A percentile compares a stretch with the other conserved stretches of the same genome.
Evolutionary conservation across 2,329 filamentous ascomycete species (phyloP).

Genomic region (Diaporthe caulivora): DNA sequence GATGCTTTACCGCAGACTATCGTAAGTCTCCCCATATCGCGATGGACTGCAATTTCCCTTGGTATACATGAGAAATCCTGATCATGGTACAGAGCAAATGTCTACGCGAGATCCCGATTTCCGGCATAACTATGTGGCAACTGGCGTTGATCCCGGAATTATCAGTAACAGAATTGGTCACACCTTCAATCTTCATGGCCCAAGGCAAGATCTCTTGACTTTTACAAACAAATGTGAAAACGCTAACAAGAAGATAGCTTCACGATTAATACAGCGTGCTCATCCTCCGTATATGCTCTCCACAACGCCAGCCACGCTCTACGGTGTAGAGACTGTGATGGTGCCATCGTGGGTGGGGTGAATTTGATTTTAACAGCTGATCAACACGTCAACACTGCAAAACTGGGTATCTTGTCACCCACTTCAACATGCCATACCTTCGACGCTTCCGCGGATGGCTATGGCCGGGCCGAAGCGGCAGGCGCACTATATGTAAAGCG

Average conservation of each 20-base stretch:
- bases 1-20: slow-evolving; percentile 42
- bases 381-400: slow-evolving; percentile 46
- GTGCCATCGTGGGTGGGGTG: slow-evolving; percentile 46
- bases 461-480: slow-evolving; percentile 57
- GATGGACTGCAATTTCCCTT: too few relatives aligned
- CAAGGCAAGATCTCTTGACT: slow-evolving; percentile 40
- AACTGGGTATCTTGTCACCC: slow-evolving; percentile 50
- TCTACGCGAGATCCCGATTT: slow-evolving; percentile 42
- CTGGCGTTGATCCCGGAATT: slow-evolving; percentile 52
- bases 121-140: slow-evolving; percentile 46
- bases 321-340: slow-evolving; percentile 43
- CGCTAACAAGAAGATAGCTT: slow-evolving; percentile 27
- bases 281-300: slow-evolving; percentile 47
- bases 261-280: slow-evolving; percentile 52
- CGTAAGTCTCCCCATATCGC: neutral
- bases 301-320: slow-evolving; percentile 55
- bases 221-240: neutral
- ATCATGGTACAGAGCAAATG: neutral
- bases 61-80: too few relatives aligned
- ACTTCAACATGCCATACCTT: slow-evolving; percentile 50
- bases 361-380: slow-evolving; percentile 51
- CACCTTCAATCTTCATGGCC: slow-evolving; percentile 53
- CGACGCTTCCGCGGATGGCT: slow-evolving; percentile 56
- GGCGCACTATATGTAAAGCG: slow-evolving; percentile 64
- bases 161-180: slow-evolving; percentile 54